A percentile compares a stretch with the other conserved stretches of the same genome.
Evolutionary conservation across 495 filamentous ascomycete species (phyloP).

Genomic region (Talaromyces thailandensis): DNA sequence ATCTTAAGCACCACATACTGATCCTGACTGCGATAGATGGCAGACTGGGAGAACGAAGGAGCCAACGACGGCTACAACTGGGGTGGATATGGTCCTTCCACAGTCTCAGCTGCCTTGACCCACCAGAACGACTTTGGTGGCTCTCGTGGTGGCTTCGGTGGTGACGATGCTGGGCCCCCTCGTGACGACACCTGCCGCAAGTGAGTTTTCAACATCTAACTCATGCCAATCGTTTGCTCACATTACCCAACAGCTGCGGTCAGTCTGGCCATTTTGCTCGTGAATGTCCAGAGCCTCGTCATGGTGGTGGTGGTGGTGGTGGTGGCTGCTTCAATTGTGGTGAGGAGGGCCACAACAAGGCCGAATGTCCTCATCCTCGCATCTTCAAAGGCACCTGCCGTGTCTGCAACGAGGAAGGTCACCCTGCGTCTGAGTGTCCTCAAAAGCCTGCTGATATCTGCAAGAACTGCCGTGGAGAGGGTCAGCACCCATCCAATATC

Average conservation of each 20-base stretch:
- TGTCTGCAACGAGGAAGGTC: conserved; percentile 63
- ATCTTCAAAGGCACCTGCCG: conserved; percentile 66
- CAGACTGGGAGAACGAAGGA: neutral
- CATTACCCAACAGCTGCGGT: conserved; percentile 36
- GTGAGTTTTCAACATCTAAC: conserved; percentile 21
- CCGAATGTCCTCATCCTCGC: conserved; percentile 56
- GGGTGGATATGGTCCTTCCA: conserved; percentile 2
- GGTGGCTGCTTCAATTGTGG: conserved; percentile 72
- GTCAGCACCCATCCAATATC: conserved; percentile 28
- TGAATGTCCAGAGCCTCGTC: conserved; percentile 44
- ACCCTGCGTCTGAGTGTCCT: conserved; percentile 64
- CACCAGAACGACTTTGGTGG: neutral
- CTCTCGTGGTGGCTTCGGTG: neutral
- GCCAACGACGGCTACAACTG: neutral
- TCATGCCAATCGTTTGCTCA: neutral
- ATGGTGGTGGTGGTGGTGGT: conserved; percentile 28
- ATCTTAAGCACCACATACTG: neutral
- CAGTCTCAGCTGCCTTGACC: conserved; percentile 1
- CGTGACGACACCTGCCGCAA: conserved; percentile 33
- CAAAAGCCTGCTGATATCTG: conserved; percentile 53
- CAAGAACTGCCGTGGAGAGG: conserved; percentile 66
- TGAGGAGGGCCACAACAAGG: conserved; percentile 51
- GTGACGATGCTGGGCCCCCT: conserved; percentile 9
- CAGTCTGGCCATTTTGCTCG: conserved; percentile 46
- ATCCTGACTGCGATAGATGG: conserved; percentile 5